phyloP scores from a whole-genome alignment of 176 grass and related monocot genomes.

The Aegilops bicornis region DNA sequence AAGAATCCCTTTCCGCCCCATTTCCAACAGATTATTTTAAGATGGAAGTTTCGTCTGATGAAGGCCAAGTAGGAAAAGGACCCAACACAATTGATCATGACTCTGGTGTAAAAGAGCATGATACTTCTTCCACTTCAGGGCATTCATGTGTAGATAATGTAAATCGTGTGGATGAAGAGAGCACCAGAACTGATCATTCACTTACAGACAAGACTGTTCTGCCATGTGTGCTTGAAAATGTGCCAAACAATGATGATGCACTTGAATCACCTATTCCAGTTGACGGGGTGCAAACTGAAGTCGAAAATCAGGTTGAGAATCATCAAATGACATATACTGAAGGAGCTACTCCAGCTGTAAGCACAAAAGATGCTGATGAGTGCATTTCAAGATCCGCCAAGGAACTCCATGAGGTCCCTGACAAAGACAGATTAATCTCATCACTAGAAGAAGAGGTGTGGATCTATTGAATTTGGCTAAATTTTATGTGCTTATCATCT shows the following conservation, averaged over 20 bases:
- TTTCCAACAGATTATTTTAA: conserved; percentile 59
- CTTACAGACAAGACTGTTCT: not conserved
- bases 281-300: conserved; percentile 27
- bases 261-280: conserved; percentile 5
- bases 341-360: conserved; percentile 25
- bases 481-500: conserved; percentile 10
- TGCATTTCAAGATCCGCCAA: conserved; percentile 34
- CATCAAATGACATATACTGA: conserved; percentile 22
- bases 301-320: conserved; percentile 21
- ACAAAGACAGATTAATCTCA: conserved; percentile 61
- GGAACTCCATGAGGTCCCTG: conserved; percentile 29
- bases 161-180: conserved; percentile 30
- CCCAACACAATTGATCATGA: conserved; percentile 10
- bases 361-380: conserved; percentile 28
- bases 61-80: conserved; percentile 36
- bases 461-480: conserved; percentile 15
- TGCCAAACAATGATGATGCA: conserved; percentile 27
- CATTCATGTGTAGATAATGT: conserved; percentile 20
- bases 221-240: conserved; percentile 19
- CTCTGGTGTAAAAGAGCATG: conserved; percentile 14
- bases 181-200: conserved; percentile 16
- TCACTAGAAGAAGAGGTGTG: conserved; percentile 85
- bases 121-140: not conserved
- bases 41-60: conserved; percentile 40
- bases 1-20: conserved; percentile 61